Conservation (phyloP, 352 stramenopile species). For the Elongisporangium senticosum region DNA sequence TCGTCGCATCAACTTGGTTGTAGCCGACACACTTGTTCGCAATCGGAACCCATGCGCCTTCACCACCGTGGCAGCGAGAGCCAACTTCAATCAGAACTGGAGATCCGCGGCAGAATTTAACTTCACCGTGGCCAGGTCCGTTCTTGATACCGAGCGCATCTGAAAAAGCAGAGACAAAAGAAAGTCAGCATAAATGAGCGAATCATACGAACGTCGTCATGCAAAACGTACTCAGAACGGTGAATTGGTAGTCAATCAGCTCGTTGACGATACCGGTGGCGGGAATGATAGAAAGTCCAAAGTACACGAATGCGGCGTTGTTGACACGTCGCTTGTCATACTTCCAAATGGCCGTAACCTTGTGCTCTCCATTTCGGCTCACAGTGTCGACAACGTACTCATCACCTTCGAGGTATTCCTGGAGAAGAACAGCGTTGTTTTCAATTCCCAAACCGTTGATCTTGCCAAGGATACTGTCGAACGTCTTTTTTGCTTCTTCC, state of each 20-base stretch:
- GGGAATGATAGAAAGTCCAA: constrained; percentile 71
- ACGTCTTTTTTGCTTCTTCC: constrained; percentile 77
- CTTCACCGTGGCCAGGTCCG: constrained; percentile 73
- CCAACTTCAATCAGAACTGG: constrained; percentile 95
- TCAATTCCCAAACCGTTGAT: constrained; percentile 83
- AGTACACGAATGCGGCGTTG: constrained; percentile 94
- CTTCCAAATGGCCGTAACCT: constrained; percentile 95
- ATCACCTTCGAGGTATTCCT: constrained; percentile 92
- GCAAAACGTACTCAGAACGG: constrained; percentile 40
- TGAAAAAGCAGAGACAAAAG: constrained; percentile 9
- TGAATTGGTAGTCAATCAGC: constrained; percentile 82
- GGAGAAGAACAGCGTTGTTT: constrained; percentile 82
- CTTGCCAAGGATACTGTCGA: constrained; percentile 77
- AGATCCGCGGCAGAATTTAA: constrained; percentile 78
- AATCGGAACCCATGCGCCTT: constrained; percentile 92
- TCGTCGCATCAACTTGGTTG: constrained; percentile 90
- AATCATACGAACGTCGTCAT: neutral
- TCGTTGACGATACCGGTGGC: constrained; percentile 63
- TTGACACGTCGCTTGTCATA: constrained; percentile 97
- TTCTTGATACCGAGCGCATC: constrained; percentile 72
- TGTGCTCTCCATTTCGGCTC: constrained; percentile 89
- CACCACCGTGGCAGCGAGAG: constrained; percentile 92
- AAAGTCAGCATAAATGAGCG: neutral
- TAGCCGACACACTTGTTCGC: constrained; percentile 90
- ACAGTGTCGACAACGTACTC: constrained; percentile 98